phyloP scores from a whole-genome alignment of 1,139 yeast genomes.

The Zygotorulaspora mrakii region DNA sequence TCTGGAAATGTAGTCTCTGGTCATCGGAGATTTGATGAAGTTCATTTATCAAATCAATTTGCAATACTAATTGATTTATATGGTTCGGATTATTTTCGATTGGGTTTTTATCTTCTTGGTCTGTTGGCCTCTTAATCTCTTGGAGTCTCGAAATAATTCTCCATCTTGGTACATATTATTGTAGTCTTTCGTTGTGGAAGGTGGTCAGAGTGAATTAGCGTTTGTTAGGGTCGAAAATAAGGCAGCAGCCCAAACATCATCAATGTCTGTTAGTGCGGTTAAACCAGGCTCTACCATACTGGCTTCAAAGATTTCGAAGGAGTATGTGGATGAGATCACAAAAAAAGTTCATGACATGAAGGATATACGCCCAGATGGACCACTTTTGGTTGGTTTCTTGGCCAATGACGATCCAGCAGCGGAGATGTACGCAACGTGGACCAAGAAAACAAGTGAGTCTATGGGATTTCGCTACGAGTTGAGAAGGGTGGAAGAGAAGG shows the following conservation, averaged over 20 bases:
- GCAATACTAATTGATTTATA: too few species aligned
- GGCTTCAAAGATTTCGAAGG: constrained; percentile 84
- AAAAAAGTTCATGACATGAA: constrained; percentile 50
- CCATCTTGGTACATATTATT: too few species aligned
- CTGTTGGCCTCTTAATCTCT: too few species aligned
- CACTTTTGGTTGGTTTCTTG: constrained; percentile 81
- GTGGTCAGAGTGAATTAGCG: too few species aligned
- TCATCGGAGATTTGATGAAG: background rate
- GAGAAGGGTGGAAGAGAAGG: constrained; percentile 62
- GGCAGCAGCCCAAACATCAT: background rate
- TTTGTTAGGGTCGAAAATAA: too few species aligned
- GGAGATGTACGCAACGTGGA: constrained; percentile 91
- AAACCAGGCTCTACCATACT: constrained; percentile 71
- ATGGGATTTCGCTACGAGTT: constrained; percentile 84
- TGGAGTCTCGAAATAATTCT: too few species aligned
- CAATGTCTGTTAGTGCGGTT: constrained; percentile 18
- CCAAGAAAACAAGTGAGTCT: constrained; percentile 81
- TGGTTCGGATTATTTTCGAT: too few species aligned
- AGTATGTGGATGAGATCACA: constrained; percentile 68
- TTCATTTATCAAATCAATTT: background rate
- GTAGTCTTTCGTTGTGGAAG: too few species aligned
- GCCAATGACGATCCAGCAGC: constrained; percentile 97
- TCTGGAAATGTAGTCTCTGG: background rate
- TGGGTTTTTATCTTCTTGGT: too few species aligned
- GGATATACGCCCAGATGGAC: constrained; percentile 40